phyloP scores from a whole-genome alignment of 441 rosid genomes.

The Manihot esculenta region DNA sequence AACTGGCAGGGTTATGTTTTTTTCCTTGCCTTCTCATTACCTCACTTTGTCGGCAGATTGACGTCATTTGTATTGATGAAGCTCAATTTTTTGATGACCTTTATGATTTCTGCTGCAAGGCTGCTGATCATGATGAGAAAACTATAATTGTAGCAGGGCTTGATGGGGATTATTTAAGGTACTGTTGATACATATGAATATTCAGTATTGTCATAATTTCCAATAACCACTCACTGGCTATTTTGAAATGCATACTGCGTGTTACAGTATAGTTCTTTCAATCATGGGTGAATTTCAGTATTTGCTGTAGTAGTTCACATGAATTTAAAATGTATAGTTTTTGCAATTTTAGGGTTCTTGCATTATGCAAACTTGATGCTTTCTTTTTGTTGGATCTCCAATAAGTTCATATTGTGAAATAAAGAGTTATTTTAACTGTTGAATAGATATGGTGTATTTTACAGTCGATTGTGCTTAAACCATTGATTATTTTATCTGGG shows the following conservation, averaged over 20 bases:
- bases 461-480: too few relatives aligned
- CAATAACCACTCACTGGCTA: neutral
- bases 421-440: neutral
- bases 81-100: slow-evolving; percentile 95
- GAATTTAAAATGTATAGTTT: neutral
- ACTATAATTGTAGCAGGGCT: slow-evolving; percentile 73
- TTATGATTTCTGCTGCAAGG: slow-evolving; percentile 78
- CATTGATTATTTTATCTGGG: too few relatives aligned
- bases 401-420: neutral
- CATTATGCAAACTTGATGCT: too few relatives aligned
- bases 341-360: neutral
- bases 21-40: slow-evolving; percentile 7
- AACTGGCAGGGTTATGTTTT: neutral
- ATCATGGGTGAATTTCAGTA: too few relatives aligned
- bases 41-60: slow-evolving; percentile 46
- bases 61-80: slow-evolving; percentile 91
- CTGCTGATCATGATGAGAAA: slow-evolving; percentile 83
- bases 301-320: neutral
- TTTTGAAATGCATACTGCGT: neutral
- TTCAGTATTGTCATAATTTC: neutral
- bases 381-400: neutral
- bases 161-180: slow-evolving; percentile 93
- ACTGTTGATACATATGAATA: neutral
- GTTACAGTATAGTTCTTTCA: neutral
- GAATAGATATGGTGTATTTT: neutral